Base-by-base conservation (phyloP, 169 alveolate species). In the Perkinsus olseni region DNA sequence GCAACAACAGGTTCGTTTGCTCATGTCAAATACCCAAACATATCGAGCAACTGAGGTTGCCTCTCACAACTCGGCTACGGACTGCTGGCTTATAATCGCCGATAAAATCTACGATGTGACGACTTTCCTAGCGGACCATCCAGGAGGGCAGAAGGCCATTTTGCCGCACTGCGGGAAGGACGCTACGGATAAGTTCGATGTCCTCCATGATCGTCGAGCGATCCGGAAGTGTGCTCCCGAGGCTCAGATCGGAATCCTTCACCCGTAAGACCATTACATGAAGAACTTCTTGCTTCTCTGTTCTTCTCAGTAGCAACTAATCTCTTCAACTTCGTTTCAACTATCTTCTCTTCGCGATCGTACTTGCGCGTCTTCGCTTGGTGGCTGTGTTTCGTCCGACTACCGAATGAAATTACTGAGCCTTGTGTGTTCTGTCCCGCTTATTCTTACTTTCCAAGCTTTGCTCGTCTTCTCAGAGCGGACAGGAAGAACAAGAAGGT, bases 91-190 rank as follows among this genome's bases (percentile, higher is more conserved):
- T 6, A 94, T 90, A 24, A 93, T 96, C 28, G 92, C 94, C 48
- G 94, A 92, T 17, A 96, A 95, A 91, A 94, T 96, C 10, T 96
- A 94, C 39, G 96, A 96, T 92, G 95, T 96, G 10, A 93, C 97
- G 21, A 93, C 82, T n/a, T 96, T 93, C 92, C 45, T 96, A 74
- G 37, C 92, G 74, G 92, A 92, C 74, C 97, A 96, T 91, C 96
- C 97, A 39, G 97, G 96, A 36, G 97, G 97, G 11, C 90, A 50
- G 62, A 92, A 93, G n/a, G 93, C 94, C 50, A 45, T 95, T n/a
- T 38, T 95, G 92, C 38, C 74, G 74, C 95, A 95, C 24, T 95
- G 93, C 31, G 97, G 97, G 0, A 91, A 50, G 31, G 97, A 95
- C 94, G 95, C 94, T 11, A 94, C 96, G 36, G 95, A 82, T 34